Evolutionary conservation across 148 eudicot genomes (phyloP).

Genomic region (Cornus kousa): DNA sequence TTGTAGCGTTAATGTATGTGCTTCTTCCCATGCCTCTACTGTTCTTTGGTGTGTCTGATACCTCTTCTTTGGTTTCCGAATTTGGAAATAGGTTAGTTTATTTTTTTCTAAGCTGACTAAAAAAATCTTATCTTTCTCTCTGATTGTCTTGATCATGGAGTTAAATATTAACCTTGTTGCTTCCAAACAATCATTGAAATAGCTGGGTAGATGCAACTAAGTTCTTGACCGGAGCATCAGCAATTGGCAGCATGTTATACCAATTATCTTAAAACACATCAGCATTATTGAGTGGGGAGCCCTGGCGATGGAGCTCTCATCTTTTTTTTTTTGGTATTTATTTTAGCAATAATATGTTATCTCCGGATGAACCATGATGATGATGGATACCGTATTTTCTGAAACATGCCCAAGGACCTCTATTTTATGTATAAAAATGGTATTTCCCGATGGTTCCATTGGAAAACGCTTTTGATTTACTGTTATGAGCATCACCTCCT

Average conservation of each 20-base stretch:
- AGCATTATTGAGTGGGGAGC: constrained; percentile 90
- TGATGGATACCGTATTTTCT: constrained; percentile 53
- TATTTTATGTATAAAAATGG: too few species aligned
- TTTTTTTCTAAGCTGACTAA: background rate
- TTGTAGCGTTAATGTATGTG: too few species aligned
- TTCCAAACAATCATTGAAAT: constrained; percentile 22
- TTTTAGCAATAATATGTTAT: too few species aligned
- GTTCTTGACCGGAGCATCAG: constrained; percentile 85
- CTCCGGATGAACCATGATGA: constrained; percentile 46
- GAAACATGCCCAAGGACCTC: constrained; percentile 20
- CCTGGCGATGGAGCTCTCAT: constrained; percentile 66
- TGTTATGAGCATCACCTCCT: background rate
- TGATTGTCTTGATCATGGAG: too few species aligned
- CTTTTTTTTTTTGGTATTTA: constrained; percentile 63
- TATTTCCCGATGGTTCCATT: background rate
- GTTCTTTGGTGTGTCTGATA: constrained; percentile 87
- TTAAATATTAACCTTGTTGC: background rate
- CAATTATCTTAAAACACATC: constrained; percentile 74
- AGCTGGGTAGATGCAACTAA: constrained; percentile 87
- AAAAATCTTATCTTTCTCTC: background rate
- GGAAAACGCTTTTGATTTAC: background rate
- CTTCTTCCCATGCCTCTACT: too few species aligned
- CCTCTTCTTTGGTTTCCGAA: constrained; percentile 59
- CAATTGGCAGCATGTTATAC: constrained; percentile 83
- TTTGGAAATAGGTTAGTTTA: constrained; percentile 53